Evolutionary conservation across 306 rosid genomes (phyloP), one percentile per base, ranked within the genome.

Genomic region (Lotus japonicus): DNA sequence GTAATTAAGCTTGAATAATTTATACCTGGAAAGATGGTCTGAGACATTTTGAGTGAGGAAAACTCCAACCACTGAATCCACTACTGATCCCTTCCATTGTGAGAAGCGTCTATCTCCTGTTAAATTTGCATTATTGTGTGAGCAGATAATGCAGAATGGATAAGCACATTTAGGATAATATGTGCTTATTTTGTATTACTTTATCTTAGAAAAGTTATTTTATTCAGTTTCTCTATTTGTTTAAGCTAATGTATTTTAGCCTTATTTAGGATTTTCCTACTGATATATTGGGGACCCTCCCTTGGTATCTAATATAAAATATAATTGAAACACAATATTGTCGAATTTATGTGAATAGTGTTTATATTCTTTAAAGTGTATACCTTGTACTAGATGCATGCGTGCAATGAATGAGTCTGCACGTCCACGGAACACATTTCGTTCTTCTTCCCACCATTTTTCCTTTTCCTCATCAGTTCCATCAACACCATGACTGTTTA

Each of bases 311-410:
- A 13, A 7, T 3, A 18, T 35, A 50, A 72, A 38, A 8, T 61
- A 41, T 42, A 39, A 48, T 5, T 18, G 16, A n/a, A 3, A 2
- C 23, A 9, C 12, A 48, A 36, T 49, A 15, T 44, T 33, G 5
- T 18, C 19, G 18, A 12, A 1, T n/a, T n/a, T n/a, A n/a, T n/a
- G 3, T 19, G 16, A 16, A 7, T 49, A 55, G 7, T 63, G 48
- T 45, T 16, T 5, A 61, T 64, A 71, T 70, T 45, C 61, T 64
- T 64, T 58, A 44, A 69, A 67, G 19, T 15, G 48, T 46, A 70
- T 87, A 95, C 99, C 99, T 95, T 95, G 99, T 73, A 95, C 97
- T 26, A 91, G 99, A 87, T 84, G 99, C 99, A 95, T 95, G 54
- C 96, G 66, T 54, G 97, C 97, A 5, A 95, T 89, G 77, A 95